These are phyloP conservation scores for Mortierella sp. DNA, from an alignment of 371 early-diverging fungal species.

Conservation along the genomic window DNA sequence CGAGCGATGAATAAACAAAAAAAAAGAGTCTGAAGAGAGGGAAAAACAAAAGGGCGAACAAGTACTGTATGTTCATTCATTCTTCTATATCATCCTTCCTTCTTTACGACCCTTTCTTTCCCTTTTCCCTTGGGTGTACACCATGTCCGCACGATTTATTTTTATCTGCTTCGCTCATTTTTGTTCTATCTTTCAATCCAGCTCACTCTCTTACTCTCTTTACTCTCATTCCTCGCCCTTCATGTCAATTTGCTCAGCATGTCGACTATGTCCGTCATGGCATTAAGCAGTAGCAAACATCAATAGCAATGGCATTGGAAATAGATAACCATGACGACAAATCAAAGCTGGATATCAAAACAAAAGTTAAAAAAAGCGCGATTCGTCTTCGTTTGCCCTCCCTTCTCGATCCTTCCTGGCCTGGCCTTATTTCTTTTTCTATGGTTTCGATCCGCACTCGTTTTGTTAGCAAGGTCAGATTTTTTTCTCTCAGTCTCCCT, in stretches of 20 bases:
- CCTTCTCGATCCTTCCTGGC: background rate
- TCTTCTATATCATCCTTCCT: too few relatives aligned
- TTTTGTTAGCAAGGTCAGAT: background rate
- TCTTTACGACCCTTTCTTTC: background rate
- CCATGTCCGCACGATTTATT: conserved; percentile 7
- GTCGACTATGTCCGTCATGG: background rate
- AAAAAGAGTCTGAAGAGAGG: background rate
- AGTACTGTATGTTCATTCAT: background rate
- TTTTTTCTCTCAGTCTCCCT: background rate
- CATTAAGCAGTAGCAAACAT: background rate
- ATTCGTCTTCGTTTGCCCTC: background rate
- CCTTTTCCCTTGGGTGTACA: background rate
- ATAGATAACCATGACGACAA: background rate
- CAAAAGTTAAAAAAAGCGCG: background rate
- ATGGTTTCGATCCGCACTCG: background rate
- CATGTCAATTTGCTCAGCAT: background rate
- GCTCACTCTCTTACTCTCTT: background rate
- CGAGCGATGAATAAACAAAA: background rate
- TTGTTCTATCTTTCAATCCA: background rate
- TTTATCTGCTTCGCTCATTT: conserved; percentile 5
- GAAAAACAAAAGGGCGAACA: conserved; percentile 1
- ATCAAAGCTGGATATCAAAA: background rate
- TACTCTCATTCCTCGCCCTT: background rate
- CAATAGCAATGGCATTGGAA: background rate
- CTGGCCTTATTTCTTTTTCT: background rate